Conservation (phyloP, 805 yeast species). For the Hanseniaspora opuntiae region DNA sequence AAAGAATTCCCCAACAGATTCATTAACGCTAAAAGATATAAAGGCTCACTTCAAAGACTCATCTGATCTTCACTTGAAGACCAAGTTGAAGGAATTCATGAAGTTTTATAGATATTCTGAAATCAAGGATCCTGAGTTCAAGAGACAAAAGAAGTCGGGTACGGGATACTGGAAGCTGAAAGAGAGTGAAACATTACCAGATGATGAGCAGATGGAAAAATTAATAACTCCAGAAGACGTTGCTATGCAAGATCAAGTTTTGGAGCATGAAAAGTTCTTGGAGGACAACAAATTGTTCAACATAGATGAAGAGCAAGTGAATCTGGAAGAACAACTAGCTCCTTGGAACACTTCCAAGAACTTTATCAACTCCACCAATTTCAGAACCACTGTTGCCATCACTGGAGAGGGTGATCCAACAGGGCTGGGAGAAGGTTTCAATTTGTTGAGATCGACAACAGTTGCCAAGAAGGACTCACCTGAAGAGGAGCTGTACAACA, state of each 20-base stretch:
- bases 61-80: slow-evolving; percentile 93
- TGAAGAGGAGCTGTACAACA: neutral
- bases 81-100: slow-evolving; percentile 91
- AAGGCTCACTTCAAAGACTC: slow-evolving; percentile 91
- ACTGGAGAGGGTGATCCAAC: slow-evolving; percentile 93
- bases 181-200: slow-evolving; percentile 50
- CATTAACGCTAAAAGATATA: slow-evolving; percentile 76
- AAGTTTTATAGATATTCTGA: slow-evolving; percentile 88
- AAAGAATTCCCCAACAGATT: slow-evolving; percentile 56
- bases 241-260: slow-evolving; percentile 78
- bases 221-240: slow-evolving; percentile 89
- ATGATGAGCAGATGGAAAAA: slow-evolving; percentile 60
- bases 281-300: slow-evolving; percentile 62
- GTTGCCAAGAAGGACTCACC: slow-evolving; percentile 8
- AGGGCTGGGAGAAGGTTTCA: slow-evolving; percentile 78
- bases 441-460: slow-evolving; percentile 56
- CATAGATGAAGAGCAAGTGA: slow-evolving; percentile 36
- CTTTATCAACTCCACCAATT: slow-evolving; percentile 85
- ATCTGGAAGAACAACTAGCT: slow-evolving; percentile 70
- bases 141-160: neutral
- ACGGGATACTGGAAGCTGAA: slow-evolving; percentile 81
- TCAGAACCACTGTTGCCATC: slow-evolving; percentile 89
- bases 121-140: slow-evolving; percentile 39
- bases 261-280: slow-evolving; percentile 74
- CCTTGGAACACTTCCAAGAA: slow-evolving; percentile 92